Evolutionary conservation across 1,284 basidiomycete species (phyloP).

Genomic region (Cryptococcus amylolentus): DNA sequence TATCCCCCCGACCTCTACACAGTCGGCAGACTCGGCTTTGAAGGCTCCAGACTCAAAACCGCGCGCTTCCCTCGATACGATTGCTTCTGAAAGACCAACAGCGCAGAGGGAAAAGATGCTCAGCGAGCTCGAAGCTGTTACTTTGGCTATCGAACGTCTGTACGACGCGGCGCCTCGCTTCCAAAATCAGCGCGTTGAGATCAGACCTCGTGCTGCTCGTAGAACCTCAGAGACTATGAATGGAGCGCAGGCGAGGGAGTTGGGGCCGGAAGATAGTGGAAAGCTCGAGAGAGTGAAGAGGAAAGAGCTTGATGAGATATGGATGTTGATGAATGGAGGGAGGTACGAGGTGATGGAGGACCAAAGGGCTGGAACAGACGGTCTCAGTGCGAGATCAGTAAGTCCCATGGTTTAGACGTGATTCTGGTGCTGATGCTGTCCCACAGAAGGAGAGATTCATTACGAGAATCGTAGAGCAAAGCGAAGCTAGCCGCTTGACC

Average conservation of each 20-base stretch:
- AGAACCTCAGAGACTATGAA: not conserved
- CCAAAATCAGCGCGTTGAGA: constrained; percentile 78
- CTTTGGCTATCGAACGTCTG: constrained; percentile 78
- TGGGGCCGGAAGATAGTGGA: constrained; percentile 35
- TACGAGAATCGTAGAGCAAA: constrained; percentile 19
- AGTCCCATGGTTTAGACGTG: constrained; percentile 2
- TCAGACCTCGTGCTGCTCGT: constrained; percentile 55
- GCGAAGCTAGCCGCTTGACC: constrained; percentile 17
- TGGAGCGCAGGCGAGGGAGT: constrained; percentile 59
- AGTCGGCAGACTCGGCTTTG: not conserved
- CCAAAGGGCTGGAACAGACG: constrained; percentile 24
- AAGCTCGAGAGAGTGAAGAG: constrained; percentile 27
- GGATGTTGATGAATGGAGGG: constrained; percentile 36
- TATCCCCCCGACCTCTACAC: not conserved
- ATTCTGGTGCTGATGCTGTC: not conserved
- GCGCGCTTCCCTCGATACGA: not conserved
- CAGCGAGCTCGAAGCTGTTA: constrained; percentile 70
- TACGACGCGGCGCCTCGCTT: constrained; percentile 78
- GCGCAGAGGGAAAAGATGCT: constrained; percentile 25
- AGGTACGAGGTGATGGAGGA: constrained; percentile 16
- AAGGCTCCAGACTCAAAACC: not conserved
- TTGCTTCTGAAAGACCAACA: not conserved
- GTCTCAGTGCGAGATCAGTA: constrained; percentile 12
- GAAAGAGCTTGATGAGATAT: constrained; percentile 39
- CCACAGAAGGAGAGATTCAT: constrained; percentile 21